phyloP scores from a whole-genome alignment of 2,329 filamentous ascomycete species.

The Fulvia fulva region DNA sequence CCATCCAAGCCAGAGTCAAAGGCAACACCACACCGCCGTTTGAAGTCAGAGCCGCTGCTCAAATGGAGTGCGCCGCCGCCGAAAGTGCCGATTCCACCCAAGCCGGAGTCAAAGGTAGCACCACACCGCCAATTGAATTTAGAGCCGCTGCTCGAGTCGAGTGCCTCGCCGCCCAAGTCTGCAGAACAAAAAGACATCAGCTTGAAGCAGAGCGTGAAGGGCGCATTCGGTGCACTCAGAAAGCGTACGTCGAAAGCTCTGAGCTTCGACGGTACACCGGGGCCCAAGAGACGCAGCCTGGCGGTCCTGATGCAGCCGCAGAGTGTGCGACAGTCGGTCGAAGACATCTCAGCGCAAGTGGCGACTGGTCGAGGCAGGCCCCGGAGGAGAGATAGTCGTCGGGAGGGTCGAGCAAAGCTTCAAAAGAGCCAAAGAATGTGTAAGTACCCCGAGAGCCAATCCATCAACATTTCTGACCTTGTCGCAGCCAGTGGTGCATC shows the following conservation, averaged over 20 bases:
- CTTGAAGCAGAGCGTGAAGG: neutral
- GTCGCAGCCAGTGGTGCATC: neutral
- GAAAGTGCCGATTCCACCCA: no score
- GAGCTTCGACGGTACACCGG: neutral
- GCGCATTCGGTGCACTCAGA: neutral
- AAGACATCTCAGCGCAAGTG: neutral
- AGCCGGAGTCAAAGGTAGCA: no score
- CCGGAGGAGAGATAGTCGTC: neutral
- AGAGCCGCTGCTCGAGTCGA: no score
- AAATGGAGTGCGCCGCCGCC: no score
- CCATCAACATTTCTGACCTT: neutral
- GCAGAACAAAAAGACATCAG: neutral
- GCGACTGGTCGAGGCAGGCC: neutral
- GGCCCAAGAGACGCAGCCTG: neutral
- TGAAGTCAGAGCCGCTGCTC: no score
- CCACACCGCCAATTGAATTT: no score
- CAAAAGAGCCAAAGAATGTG: neutral
- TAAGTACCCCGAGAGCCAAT: neutral
- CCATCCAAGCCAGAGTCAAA: neutral
- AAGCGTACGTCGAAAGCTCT: neutral
- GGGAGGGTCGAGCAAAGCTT: neutral
- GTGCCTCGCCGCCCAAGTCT: no score
- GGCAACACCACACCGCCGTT: no score
- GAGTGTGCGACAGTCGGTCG: neutral
- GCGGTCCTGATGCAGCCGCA: neutral